phyloP scores from a whole-genome alignment of 805 yeast genomes.

The Saccharomycopsis microspora region DNA sequence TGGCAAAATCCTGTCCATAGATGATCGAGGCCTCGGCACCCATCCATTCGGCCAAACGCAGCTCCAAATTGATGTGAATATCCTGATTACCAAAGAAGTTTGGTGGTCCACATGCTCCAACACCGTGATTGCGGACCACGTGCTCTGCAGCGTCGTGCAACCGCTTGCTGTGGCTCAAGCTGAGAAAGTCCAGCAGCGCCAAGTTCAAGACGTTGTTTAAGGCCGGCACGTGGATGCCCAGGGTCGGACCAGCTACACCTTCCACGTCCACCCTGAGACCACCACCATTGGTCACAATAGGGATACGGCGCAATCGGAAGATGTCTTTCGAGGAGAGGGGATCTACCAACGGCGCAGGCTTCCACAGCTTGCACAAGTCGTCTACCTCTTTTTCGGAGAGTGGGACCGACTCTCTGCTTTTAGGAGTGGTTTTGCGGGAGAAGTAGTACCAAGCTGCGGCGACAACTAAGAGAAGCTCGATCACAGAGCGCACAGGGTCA shows the following conservation, averaged over 20 bases:
- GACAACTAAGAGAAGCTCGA: constrained; percentile 65
- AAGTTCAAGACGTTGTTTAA: constrained; percentile 43
- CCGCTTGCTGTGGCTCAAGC: constrained; percentile 37
- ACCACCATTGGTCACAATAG: constrained; percentile 41
- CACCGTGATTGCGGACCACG: constrained; percentile 65
- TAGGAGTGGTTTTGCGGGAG: constrained; percentile 52
- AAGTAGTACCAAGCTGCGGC: constrained; percentile 79
- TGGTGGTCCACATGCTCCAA: constrained; percentile 98
- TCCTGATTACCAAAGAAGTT: constrained; percentile 96
- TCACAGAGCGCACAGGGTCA: constrained; percentile 82
- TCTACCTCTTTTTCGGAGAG: constrained; percentile 58
- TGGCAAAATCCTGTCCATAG: constrained; percentile 87
- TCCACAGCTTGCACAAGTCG: constrained; percentile 83
- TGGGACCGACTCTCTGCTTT: constrained; percentile 59
- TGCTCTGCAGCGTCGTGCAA: constrained; percentile 44
- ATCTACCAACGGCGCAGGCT: constrained; percentile 72
- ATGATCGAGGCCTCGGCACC: constrained; percentile 71
- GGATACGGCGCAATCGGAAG: constrained; percentile 56
- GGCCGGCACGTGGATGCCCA: background rate
- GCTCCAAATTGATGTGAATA: constrained; percentile 72
- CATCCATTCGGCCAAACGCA: constrained; percentile 61
- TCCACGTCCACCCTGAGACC: constrained; percentile 21
- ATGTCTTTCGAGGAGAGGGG: constrained; percentile 36
- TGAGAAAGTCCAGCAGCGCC: constrained; percentile 61
- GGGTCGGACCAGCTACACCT: constrained; percentile 21